These are phyloP conservation scores for Pseudocercospora fijiensis DNA, from an alignment of 2,329 filamentous ascomycete species.

Conservation along the genomic window DNA sequence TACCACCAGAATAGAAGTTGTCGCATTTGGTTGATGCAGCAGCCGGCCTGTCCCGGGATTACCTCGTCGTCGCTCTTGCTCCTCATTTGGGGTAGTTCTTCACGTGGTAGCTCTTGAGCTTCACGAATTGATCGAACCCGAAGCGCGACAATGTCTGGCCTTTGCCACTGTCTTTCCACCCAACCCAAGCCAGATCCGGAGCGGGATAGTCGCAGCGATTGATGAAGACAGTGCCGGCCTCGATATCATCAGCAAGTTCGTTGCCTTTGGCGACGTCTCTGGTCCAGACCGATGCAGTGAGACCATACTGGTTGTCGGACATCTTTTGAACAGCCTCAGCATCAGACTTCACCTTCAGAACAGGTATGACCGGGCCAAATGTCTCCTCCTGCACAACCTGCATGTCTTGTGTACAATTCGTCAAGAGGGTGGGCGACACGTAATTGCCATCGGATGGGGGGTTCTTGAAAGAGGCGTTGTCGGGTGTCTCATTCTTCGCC, in stretches of 20 bases:
- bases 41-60: neutral
- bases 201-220: constrained; percentile 91
- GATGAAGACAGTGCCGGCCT: constrained; percentile 94
- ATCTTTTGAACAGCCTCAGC: constrained; percentile 79
- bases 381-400: constrained; percentile 89
- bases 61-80: neutral
- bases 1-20: neutral
- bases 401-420: constrained; percentile 78
- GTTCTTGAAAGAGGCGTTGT: constrained; percentile 72
- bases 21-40: constrained; percentile 1
- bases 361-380: constrained; percentile 87
- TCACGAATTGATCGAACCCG: constrained; percentile 93
- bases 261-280: constrained; percentile 76
- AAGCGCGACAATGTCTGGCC: constrained; percentile 86
- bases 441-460: constrained; percentile 81
- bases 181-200: constrained; percentile 65
- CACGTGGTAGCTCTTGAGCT: constrained; percentile 92
- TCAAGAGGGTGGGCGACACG: constrained; percentile 80
- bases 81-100: constrained; percentile 66
- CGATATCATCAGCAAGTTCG: constrained; percentile 73
- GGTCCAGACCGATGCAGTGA: constrained; percentile 97
- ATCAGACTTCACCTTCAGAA: constrained; percentile 81
- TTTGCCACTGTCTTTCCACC: constrained; percentile 95
- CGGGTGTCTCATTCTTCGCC: constrained; percentile 78
- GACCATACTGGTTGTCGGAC: constrained; percentile 92